Base-by-base conservation (phyloP, 1,284 basidiomycete species). In the Sphaerobolus stellatus region DNA sequence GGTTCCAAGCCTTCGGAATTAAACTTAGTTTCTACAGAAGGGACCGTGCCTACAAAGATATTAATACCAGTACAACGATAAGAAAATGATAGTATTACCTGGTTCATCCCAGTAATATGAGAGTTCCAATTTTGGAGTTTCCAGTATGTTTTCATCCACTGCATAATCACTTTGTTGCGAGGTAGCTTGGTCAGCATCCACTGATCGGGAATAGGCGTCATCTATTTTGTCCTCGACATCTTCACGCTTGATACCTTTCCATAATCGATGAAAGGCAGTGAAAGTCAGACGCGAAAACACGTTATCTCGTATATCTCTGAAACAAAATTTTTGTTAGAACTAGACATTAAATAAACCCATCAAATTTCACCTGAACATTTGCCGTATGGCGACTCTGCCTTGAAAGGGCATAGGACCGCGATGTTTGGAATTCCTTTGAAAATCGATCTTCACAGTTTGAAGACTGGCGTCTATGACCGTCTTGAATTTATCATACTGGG, bases 91-190 rank as follows among this genome's bases (percentile, higher is more conserved):
- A 5, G 1, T 18, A 47, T 44, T 28, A 53, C 52, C 53, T 24
- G 47, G 47, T 13, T 48, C 83, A 68, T 97, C 94, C 6, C 80
- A 81, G 61, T 92, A 94, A 68, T 97, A 97, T 5, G 83, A 81
- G 45, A 96, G 64, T 54, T 95, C 90, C 28, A 97, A 64, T 16
- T 75, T 60, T 0, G 84, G 84, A 0, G 90, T 81, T 58, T 92
- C 88, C n/a, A 97, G 67, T 20, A 97, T 76, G 49, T 84, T 89
- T 34, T 87, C 83, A 58, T 93, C 90, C 48, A 93, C 85, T 22
- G 90, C 94, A 68, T 97, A 98, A 67, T 97, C 92, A 25, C 41
- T 52, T 18, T 16, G 48, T 22, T 46, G 34, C n/a, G n/a, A n/a
- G n/a, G n/a, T n/a, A 14, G 41, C 56, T 27, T 60, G 49, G 16